Base-by-base conservation (phyloP, 495 filamentous ascomycete genomes). In the Amorphotheca resinae region DNA sequence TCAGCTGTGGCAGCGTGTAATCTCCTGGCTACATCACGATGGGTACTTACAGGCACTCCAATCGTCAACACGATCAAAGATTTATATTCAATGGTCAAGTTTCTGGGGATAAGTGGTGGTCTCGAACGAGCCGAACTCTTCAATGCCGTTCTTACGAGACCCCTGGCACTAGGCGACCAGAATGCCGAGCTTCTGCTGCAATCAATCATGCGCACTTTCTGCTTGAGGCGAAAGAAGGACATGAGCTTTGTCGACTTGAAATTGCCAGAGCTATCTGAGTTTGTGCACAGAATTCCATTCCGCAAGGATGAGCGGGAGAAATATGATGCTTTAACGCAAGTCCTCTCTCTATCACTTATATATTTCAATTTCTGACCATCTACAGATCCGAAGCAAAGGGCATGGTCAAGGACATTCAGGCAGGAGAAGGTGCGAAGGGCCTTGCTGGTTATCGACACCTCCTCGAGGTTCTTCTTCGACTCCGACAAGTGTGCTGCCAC, bases 191-290 rank as follows among this genome's bases (percentile, higher is more conserved):
- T 69, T 14, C 61, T 93, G 14, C 67, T 93, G 11, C 83, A 88
- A 53, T 70, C 76, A 1, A 65, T 95, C 33, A 91, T 93, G 75
- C 67, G 65, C 5, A 82, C 82, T n/a, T 71, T 93, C 21, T 93
- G 84, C 52, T 67, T 95, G 17, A 73, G 88, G 28, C 75, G 88
- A 20, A 77, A 79, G 50, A 95, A 95, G 60, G 79, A 87, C 41
- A 94, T 95, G 87, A 70, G 70, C 8, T 94, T 94, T 47, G 69
- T 95, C 33, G 84, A 95, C 49, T 63, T 95, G 9, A 78, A 78
- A 38, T 70, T 95, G 1, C 87, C 88, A 0, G 63, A 77, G 8
- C 73, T 91, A 45, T 80, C 77, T 0, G 87, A 88, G 53, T 87
- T 82, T 42, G 66, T 91, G n/a, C 77, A 89, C 53, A 72, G 73